Evolutionary conservation across 2,329 filamentous ascomycete species (phyloP).

Genomic region (Monascus ruber): DNA sequence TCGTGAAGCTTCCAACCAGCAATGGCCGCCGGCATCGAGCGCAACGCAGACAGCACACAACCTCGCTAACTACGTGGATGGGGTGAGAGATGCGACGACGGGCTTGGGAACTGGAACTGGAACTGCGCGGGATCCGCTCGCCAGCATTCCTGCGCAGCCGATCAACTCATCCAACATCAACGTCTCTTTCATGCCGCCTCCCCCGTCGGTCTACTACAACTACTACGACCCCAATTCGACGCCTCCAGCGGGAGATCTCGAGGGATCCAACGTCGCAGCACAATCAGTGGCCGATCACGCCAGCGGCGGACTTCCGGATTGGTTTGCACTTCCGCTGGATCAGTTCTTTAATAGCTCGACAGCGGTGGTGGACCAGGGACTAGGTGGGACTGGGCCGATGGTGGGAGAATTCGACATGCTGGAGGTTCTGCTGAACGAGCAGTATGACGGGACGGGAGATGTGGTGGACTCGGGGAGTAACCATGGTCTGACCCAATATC

Average conservation of each 20-base stretch:
- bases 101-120: not conserved
- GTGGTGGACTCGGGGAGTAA: not conserved
- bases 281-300: constrained; percentile 7
- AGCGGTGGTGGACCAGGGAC: constrained; percentile 38
- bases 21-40: constrained; percentile 9
- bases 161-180: constrained; percentile 35
- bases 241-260: constrained; percentile 15
- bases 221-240: constrained; percentile 30
- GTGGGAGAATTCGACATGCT: constrained; percentile 43
- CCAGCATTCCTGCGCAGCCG: constrained; percentile 32
- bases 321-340: constrained; percentile 51
- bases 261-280: constrained; percentile 9
- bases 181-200: constrained; percentile 37
- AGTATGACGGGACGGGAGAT: constrained; percentile 23
- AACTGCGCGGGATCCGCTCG: constrained; percentile 29
- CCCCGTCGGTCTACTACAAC: constrained; percentile 35
- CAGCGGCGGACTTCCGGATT: constrained; percentile 37
- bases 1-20: constrained; percentile 13
- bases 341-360: constrained; percentile 43
- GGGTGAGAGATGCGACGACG: too few species aligned
- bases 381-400: constrained; percentile 51
- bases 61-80: constrained; percentile 4
- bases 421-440: constrained; percentile 35
- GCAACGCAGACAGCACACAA: constrained; percentile 10
- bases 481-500: too few species aligned